Base-by-base conservation (phyloP, 106 monocot genomes). In the Dendrobium huoshanense region DNA sequence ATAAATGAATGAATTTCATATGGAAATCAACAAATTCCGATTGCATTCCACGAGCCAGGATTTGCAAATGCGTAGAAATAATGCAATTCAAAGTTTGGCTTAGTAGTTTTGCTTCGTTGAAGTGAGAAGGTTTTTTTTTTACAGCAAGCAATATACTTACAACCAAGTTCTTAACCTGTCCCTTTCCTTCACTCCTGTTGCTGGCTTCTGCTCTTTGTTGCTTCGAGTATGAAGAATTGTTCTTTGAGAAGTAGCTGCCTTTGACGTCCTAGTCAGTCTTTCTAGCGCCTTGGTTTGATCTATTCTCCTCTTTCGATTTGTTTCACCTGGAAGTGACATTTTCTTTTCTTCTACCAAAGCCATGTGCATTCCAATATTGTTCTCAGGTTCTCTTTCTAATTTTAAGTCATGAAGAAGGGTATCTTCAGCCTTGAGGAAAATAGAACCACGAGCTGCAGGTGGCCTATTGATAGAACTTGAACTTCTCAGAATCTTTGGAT, bases 361-460 rank as follows among this genome's bases (percentile, higher is more conserved):
- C 61, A 78, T 75, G 4, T 77, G 70, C 19, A 29, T 40, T 9
- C 24, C 41, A 25, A 75, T 8, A 16, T 24, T 41, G 82, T 92
- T 89, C 82, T 89, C 95, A 7, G 43, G 42, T n/a, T 82, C 87
- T 78, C 93, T 82, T 81, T 87, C 87, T 45, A 89, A 80, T 41
- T 93, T 95, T 24, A 86, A 79, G 64, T 93, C 87, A n/a, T 92
- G 84, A 40, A 90, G 86, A 24, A 87, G 85, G 33, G 89, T 78
- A 47, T 89, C 90, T 55, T 77, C 41, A 10, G 86, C 89, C 72
- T 77, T 86, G 9, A 85, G 58, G 74, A 87, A 77, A 16, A 85
- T 9, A 5, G 88, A 92, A 18, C 78, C 75, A 41, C 80, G 85
- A 1, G 64, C 43, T 40, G 44, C 78, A 15, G 68, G 31, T 72